Conservation (phyloP, 306 rosid genomes). For the Corylus americana region DNA sequence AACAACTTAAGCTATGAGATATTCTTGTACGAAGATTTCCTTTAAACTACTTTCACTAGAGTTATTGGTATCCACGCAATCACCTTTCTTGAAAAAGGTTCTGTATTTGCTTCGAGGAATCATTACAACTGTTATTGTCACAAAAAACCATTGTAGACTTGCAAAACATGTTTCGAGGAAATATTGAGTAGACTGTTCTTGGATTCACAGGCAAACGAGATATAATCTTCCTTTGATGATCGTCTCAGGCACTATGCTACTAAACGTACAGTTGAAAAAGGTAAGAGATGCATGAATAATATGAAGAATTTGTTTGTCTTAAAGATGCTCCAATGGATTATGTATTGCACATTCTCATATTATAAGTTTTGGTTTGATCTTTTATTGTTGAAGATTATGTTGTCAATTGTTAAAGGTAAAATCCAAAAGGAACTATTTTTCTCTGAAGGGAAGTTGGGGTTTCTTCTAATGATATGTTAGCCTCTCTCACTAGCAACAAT, state of each 20-base stretch:
- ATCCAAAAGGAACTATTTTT: neutral
- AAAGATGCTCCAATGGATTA: slow-evolving; percentile 15
- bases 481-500: neutral
- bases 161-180: slow-evolving; percentile 17
- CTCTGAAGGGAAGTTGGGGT: neutral
- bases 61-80: neutral
- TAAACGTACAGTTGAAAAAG: slow-evolving; percentile 69
- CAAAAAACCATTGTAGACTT: neutral
- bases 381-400: neutral
- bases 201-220: slow-evolving; percentile 77
- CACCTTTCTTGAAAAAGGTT: too few species aligned
- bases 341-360: slow-evolving; percentile 18
- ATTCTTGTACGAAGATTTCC: neutral
- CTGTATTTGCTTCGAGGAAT: neutral
- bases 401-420: neutral
- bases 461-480: neutral
- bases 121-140: neutral
- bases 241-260: slow-evolving; percentile 82
- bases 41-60: neutral
- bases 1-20: slow-evolving; percentile 6
- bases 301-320: slow-evolving; percentile 11
- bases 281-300: slow-evolving; percentile 40
- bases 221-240: slow-evolving; percentile 87
- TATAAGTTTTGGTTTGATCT: neutral
- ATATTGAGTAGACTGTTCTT: slow-evolving; percentile 35